phyloP scores from a whole-genome alignment of 805 yeast genomes.

The Pichia thaimueangensis region DNA sequence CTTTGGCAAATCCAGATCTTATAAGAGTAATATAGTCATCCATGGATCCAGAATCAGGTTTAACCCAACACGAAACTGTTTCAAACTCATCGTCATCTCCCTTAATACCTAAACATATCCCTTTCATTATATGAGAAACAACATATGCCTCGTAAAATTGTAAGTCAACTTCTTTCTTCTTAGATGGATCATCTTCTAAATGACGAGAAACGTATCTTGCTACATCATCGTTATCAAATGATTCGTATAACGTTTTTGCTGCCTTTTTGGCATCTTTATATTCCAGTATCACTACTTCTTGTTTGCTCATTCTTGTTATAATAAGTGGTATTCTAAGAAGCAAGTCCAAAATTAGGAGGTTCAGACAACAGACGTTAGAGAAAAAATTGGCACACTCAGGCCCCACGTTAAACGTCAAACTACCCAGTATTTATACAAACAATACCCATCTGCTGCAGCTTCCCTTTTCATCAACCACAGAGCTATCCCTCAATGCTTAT shows the following conservation, averaged over 20 bases:
- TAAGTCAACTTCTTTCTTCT: slow-evolving; percentile 30
- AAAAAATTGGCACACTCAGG: too few relatives aligned
- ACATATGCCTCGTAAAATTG: slow-evolving; percentile 46
- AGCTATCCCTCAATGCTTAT: too few relatives aligned
- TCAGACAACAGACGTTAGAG: too few relatives aligned
- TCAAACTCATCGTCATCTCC: slow-evolving; percentile 41
- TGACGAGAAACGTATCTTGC: slow-evolving; percentile 29
- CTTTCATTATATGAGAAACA: slow-evolving; percentile 43
- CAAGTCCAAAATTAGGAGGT: too few relatives aligned
- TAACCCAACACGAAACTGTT: slow-evolving; percentile 50
- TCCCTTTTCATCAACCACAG: too few relatives aligned
- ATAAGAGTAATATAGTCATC: slow-evolving; percentile 42
- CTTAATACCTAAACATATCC: slow-evolving; percentile 44
- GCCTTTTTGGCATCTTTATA: slow-evolving; percentile 30
- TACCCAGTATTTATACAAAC: too few relatives aligned
- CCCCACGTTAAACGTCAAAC: too few relatives aligned
- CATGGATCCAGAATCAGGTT: slow-evolving; percentile 38
- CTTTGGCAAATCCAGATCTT: slow-evolving; percentile 45
- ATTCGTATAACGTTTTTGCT: slow-evolving; percentile 28
- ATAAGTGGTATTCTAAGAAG: too few relatives aligned
- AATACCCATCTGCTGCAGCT: too few relatives aligned
- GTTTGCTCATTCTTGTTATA: slow-evolving; percentile 1
- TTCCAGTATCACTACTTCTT: slow-evolving; percentile 25
- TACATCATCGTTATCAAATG: slow-evolving; percentile 32
- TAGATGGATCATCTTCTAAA: slow-evolving; percentile 28